Base-by-base conservation (phyloP, 805 yeast species). In the Metschnikowia anglica region DNA sequence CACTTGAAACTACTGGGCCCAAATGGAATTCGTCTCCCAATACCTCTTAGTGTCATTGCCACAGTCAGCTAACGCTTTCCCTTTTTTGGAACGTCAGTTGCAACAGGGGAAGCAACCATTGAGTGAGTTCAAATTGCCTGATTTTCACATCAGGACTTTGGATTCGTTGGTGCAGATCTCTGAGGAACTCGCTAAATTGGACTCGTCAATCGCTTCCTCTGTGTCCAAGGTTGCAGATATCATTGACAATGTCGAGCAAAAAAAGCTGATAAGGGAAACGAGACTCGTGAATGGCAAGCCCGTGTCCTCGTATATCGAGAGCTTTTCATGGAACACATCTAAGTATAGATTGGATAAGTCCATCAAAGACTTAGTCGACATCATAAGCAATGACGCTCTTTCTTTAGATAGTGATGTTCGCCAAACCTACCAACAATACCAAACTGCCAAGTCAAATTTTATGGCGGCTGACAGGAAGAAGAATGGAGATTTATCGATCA, bases 141-240 rank as follows among this genome's bases (percentile, higher is more conserved):
- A 75, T 48, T 91, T 93, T 66, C 91, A 93, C 64, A 88, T 93
- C 49, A 97, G 97, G 21, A 90, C 98, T 10, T 76, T 93, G 59
- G 99, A 93, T 65, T 83, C 89, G 23, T 75, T 93, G 47, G 95
- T 93, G 41, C 81, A 85, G 55, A 90, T 90, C 65, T 81, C 90
- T 62, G 99, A 93, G 58, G 98, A 91, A 58, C 75, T 93, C 44
- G 70, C 79, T 31, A 90, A 88, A 61, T 69, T 83, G 42, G 99
- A 93, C 66, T 69, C 70, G n/a, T 93, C 88, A 64, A 74, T 91
- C 59, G 77, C 76, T 32, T 67, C 73, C 7, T 77, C 93, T 5
- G 79, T 89, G 11, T 61, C 70, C 19, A 95, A 95, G 64, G 80
- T 85, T 24, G 74, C 85, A 41, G 99, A 93, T 53, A 78, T 88